Evolutionary conservation across 345 rosid genomes (phyloP).

Genomic region (Murraya koenigii): DNA sequence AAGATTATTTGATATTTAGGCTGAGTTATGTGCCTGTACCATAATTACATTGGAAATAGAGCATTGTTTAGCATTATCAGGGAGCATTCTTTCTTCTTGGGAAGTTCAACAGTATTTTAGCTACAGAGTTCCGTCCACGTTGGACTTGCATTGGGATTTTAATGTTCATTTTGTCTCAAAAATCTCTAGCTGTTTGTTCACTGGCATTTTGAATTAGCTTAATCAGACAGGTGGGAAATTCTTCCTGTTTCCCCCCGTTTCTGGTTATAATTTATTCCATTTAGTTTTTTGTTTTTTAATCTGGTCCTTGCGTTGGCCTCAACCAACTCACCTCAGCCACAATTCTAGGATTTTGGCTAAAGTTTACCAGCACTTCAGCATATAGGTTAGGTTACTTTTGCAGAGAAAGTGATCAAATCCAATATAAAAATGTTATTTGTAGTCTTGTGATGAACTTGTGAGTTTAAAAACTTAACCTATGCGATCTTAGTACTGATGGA

Average conservation of each 20-base stretch:
- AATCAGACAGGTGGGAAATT: neutral
- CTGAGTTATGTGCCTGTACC: neutral
- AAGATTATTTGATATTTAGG: neutral
- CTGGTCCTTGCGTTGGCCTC: neutral
- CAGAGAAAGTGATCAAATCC: neutral
- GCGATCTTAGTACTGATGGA: neutral
- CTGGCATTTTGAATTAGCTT: neutral
- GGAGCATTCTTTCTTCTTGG: neutral
- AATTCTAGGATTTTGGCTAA: neutral
- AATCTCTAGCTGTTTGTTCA: no score
- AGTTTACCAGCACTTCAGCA: neutral
- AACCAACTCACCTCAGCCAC: neutral
- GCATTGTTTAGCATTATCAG: neutral
- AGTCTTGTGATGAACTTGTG: neutral
- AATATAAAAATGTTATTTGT: neutral
- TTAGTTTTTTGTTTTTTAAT: neutral
- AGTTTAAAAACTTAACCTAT: neutral
- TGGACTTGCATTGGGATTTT: no score
- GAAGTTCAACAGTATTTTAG: neutral
- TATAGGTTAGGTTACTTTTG: neutral
- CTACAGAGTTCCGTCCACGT: neutral
- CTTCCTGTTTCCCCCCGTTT: neutral
- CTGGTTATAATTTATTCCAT: neutral
- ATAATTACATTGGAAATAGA: neutral
- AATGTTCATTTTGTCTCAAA: no score